Base-by-base conservation (phyloP, 1,139 yeast species). In the Kazachstania sp. region DNA sequence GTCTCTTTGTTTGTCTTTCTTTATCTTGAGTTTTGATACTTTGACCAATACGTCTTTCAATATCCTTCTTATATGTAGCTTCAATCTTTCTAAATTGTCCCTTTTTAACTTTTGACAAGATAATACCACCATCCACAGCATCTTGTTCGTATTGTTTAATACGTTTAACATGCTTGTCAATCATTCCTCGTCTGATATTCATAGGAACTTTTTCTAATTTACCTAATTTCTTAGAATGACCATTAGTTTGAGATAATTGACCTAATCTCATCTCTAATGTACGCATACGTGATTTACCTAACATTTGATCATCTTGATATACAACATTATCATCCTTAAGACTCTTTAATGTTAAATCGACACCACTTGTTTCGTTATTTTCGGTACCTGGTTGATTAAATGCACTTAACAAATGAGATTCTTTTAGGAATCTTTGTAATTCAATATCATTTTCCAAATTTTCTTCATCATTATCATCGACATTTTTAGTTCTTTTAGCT, bases 81-180 rank as follows among this genome's bases (percentile, higher is more conserved):
- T 83, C 86, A 44, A 72, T 68, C 53, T 77, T 72, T 59, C 92
- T 71, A 49, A 82, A 70, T 50, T 81, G 76, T 7, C 87, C 88
- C 64, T 79, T 81, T 57, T 72, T 74, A 18, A 74, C 78, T 58
- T 74, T 80, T 3, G 88, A 74, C 45, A 90, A 70, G 19, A 92
- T 76, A 50, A 90, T 86, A 8, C 97, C 97, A 2, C 95, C 95
- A 37, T 90, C 90, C 51, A 72, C 75, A 7, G 98, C 97, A 44
- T 86, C 88, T 49, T 74, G 70, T 61, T 86, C 95, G 60, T 74
- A 76, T 58, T 77, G 78, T 7, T 69, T 61, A 34, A 81, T 76
- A 51, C 78, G 76, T 20, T 69, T 65, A 39, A 73, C 66, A 46
- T 82, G 75, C 45, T 81, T 75, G 44, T 72, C 68, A 37, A 85